phyloP scores from a whole-genome alignment of 495 filamentous ascomycete genomes.

The Aspergillus saccharolyticus region DNA sequence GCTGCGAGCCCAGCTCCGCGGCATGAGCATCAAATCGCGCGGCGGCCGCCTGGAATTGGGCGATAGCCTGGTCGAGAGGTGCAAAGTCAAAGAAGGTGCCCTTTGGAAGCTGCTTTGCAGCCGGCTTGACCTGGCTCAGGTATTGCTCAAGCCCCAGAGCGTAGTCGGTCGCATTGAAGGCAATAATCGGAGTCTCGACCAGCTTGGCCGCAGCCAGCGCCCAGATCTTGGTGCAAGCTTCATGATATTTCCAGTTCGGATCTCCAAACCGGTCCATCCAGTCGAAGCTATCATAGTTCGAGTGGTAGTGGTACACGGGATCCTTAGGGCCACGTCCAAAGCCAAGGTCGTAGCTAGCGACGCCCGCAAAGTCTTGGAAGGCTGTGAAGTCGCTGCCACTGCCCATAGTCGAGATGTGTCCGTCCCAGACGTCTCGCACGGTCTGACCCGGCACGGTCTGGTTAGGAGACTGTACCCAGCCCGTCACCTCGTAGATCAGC shows the following conservation, averaged over 20 bases:
- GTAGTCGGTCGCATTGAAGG: slow-evolving; percentile 47
- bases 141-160: slow-evolving; percentile 41
- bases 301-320: slow-evolving; percentile 71
- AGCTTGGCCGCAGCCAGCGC: slow-evolving; percentile 44
- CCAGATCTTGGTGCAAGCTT: slow-evolving; percentile 55
- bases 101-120: slow-evolving; percentile 28
- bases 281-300: slow-evolving; percentile 69
- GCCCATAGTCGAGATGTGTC: slow-evolving; percentile 61
- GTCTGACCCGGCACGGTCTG: slow-evolving; percentile 60
- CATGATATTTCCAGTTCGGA: slow-evolving; percentile 56
- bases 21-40: slow-evolving; percentile 50
- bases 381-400: slow-evolving; percentile 71
- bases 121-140: slow-evolving; percentile 49
- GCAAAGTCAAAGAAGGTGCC: slow-evolving; percentile 37
- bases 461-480: slow-evolving; percentile 73
- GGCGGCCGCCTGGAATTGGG: slow-evolving; percentile 42
- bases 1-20: slow-evolving; percentile 45
- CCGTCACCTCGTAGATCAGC: slow-evolving; percentile 64
- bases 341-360: slow-evolving; percentile 58
- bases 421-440: slow-evolving; percentile 56
- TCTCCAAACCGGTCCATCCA: slow-evolving; percentile 74
- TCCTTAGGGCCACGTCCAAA: slow-evolving; percentile 41
- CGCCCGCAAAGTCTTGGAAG: slow-evolving; percentile 69
- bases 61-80: slow-evolving; percentile 43
- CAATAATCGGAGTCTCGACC: slow-evolving; percentile 43